Percentiles rank a stretch among this genome's conserved stretches.
Evolutionary conservation across 2,329 filamentous ascomycete genomes (phyloP).

Genomic region (Ophiostoma montium): DNA sequence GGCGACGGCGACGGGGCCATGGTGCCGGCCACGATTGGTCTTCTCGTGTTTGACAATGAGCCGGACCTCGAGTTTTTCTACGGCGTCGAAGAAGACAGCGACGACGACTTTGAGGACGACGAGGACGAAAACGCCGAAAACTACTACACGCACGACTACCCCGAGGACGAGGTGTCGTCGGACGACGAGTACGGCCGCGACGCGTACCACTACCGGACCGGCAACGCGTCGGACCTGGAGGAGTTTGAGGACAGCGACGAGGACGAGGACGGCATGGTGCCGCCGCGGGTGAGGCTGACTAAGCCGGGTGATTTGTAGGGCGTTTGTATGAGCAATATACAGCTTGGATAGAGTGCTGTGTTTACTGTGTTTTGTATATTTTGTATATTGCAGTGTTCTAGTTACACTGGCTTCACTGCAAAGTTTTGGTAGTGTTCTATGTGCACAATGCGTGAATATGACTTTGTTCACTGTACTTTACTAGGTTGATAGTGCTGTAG

Average conservation of each 20-base stretch:
- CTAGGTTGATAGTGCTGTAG: too few species aligned
- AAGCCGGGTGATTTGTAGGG: not conserved
- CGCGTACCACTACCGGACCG: constrained; percentile 39
- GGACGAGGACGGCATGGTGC: constrained; percentile 18
- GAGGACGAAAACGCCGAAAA: constrained; percentile 62
- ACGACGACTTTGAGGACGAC: constrained; percentile 45
- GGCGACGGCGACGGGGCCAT: not conserved
- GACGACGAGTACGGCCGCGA: constrained; percentile 51
- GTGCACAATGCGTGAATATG: too few species aligned
- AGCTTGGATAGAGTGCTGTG: too few species aligned
- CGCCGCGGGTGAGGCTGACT: constrained; percentile 2
- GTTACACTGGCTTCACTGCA: too few species aligned
- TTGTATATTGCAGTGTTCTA: too few species aligned
- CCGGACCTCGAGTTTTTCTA: constrained; percentile 48
- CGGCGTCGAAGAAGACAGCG: constrained; percentile 45
- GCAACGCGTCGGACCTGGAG: constrained; percentile 40
- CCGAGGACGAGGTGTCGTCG: constrained; percentile 62
- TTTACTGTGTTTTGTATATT: too few species aligned
- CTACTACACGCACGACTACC: constrained; percentile 67
- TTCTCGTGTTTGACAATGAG: constrained; percentile 42
- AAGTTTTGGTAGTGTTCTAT: too few species aligned
- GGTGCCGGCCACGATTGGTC: constrained; percentile 35
- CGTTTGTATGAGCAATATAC: not conserved
- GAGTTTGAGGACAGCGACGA: constrained; percentile 33
- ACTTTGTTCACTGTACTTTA: too few species aligned